Conservation (phyloP, 306 rosid species). For the Astragalus membranaceus region DNA sequence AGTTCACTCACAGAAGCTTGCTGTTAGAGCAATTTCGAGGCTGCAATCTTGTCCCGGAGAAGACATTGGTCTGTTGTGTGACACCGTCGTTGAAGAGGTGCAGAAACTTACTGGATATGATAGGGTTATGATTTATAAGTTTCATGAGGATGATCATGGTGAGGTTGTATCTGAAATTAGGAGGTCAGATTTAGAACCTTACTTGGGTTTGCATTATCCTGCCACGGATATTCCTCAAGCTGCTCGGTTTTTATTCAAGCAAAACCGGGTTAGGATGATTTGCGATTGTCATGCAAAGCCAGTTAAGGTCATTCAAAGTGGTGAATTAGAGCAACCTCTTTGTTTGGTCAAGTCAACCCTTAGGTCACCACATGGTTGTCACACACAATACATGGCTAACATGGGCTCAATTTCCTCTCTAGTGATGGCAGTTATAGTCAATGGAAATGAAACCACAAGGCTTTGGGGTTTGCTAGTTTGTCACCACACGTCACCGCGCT, state of each 20-base stretch:
- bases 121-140: constrained; percentile 83
- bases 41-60: constrained; percentile 73
- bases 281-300: constrained; percentile 71
- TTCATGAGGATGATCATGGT: constrained; percentile 87
- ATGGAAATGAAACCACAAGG: constrained; percentile 40
- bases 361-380: constrained; percentile 71
- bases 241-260: constrained; percentile 76
- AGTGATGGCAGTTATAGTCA: constrained; percentile 58
- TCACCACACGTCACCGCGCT: constrained; percentile 66
- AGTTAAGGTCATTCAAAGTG: constrained; percentile 50
- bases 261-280: constrained; percentile 64
- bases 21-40: constrained; percentile 77
- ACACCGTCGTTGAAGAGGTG: constrained; percentile 65
- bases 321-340: constrained; percentile 53
- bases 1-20: constrained; percentile 77
- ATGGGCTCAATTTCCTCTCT: constrained; percentile 75
- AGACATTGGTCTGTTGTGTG: constrained; percentile 58
- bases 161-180: constrained; percentile 80
- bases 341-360: constrained; percentile 83
- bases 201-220: constrained; percentile 78
- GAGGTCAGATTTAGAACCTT: constrained; percentile 67
- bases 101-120: constrained; percentile 82
- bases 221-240: constrained; percentile 84
- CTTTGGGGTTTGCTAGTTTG: constrained; percentile 92
- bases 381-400: constrained; percentile 63